These are phyloP conservation scores for Setomelanomma holmii DNA, from an alignment of 2,329 filamentous ascomycete species.

Conservation along the genomic window DNA sequence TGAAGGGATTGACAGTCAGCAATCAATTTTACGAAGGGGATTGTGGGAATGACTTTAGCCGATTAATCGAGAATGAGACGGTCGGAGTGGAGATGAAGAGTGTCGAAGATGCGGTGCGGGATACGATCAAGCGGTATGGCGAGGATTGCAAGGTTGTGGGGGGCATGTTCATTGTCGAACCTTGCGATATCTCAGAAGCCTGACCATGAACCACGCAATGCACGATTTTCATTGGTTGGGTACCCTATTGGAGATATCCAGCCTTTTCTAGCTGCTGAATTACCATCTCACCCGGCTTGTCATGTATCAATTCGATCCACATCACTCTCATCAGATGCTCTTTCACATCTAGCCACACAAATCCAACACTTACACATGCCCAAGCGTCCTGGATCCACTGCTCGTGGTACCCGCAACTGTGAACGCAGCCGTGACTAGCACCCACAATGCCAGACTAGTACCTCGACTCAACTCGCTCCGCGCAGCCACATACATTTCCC, in stretches of 20 bases:
- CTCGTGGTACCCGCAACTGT: background rate
- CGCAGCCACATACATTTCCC: background rate
- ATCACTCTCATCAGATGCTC: background rate
- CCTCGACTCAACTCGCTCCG: background rate
- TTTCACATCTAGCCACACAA: background rate
- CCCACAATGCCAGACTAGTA: background rate
- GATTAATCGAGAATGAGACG: constrained; percentile 36
- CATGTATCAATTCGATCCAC: background rate
- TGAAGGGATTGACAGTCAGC: constrained; percentile 39
- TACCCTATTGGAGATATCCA: too few relatives aligned
- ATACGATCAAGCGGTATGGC: constrained; percentile 32
- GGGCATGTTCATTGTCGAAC: constrained; percentile 36
- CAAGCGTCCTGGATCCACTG: background rate
- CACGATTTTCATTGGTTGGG: too few relatives aligned
- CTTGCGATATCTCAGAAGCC: constrained; percentile 28
- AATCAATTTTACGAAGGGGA: constrained; percentile 45
- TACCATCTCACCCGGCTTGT: background rate
- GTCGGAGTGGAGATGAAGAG: constrained; percentile 35
- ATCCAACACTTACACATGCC: background rate
- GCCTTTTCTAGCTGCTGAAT: background rate
- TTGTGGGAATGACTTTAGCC: constrained; percentile 31
- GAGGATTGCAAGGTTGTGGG: constrained; percentile 32
- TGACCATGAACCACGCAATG: too few relatives aligned
- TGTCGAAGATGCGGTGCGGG: constrained; percentile 37
- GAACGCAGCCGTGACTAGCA: background rate